Evolutionary conservation across 1,284 basidiomycete genomes (phyloP), one percentile per base, ranked within the genome.

Genomic region (Schizopora paradoxa): DNA sequence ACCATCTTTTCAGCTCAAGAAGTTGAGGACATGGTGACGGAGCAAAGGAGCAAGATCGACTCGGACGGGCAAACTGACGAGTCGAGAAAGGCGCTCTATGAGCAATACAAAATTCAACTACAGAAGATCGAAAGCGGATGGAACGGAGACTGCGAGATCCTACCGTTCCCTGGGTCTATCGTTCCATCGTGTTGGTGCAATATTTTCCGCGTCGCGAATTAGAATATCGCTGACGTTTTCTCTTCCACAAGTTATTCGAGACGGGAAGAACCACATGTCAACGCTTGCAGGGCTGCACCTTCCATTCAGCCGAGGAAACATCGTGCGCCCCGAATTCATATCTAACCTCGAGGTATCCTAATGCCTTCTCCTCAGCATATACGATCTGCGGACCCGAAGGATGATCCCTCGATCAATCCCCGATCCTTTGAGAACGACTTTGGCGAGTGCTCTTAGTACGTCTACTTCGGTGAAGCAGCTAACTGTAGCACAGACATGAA

Each of bases 221-320:
- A 11, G 21, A 3, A 27, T 11, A 5, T 23, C 4, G 22, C 22
- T 33, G 19, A 37, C 48, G 14, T 28, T 46, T 14, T 35, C 10
- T 23, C 23, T 39, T 40, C 43, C 27, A 19, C 34, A 29, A 39
- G 35, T 23, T 33, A 41, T 45, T 5, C 48, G 52, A 41, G 18
- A 38, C 2, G 47, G 48, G n/a, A 57, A 54, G 31, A 48, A 36
- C 14, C 54, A 54, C 33, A 28, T 57, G 18, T 31, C 47, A 5
- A 37, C 51, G 11, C 26, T 45, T 13, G 28, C 31, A 5, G 41
- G 41, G 18, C 18, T 46, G 6, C 51, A 53, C 27, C 49, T 47
- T 27, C 49, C 47, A 6, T 56, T 56, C 43, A 53, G 51, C 10
- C 54, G 67, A 7, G 68, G 68, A 5, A 54, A 53, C 6, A 58